Conservation (phyloP, 352 stramenopile species). For the Pythium catenulatum region DNA sequence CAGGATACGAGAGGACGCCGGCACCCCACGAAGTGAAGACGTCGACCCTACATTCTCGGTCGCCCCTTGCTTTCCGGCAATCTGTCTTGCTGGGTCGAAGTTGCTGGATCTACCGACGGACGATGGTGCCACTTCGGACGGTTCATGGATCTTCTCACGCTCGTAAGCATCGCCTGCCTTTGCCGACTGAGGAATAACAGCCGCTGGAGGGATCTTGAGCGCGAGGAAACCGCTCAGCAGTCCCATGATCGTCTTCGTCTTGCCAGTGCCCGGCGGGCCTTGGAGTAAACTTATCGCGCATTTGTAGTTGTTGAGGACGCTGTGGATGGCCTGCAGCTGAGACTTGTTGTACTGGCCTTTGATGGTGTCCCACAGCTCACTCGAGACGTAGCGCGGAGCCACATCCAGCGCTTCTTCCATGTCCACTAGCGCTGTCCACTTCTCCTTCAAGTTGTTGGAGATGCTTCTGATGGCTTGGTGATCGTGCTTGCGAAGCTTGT, state of each 20-base stretch:
- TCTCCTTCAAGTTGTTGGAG: slow-evolving; percentile 80
- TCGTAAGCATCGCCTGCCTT: not conserved
- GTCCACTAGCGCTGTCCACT: slow-evolving; percentile 89
- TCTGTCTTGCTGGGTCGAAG: slow-evolving; percentile 71
- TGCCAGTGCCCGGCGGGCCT: slow-evolving; percentile 96
- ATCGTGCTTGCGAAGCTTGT: slow-evolving; percentile 91
- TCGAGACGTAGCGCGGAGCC: slow-evolving; percentile 78
- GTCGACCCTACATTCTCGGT: slow-evolving; percentile 4
- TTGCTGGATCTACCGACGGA: slow-evolving; percentile 67
- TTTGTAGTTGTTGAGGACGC: slow-evolving; percentile 92
- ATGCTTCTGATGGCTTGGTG: slow-evolving; percentile 71
- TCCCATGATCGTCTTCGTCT: slow-evolving; percentile 96
- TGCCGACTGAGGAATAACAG: slow-evolving; percentile 62
- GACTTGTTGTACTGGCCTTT: slow-evolving; percentile 91
- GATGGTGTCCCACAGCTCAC: slow-evolving; percentile 85
- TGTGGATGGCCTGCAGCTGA: slow-evolving; percentile 93
- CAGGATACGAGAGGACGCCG: slow-evolving; percentile 78
- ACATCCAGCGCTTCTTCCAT: slow-evolving; percentile 78
- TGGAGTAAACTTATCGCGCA: slow-evolving; percentile 94
- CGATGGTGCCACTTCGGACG: not conserved
- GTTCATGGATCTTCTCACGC: not conserved
- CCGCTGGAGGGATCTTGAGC: slow-evolving; percentile 73
- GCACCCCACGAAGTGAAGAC: slow-evolving; percentile 79
- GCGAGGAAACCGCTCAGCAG: slow-evolving; percentile 87
- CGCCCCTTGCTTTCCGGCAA: slow-evolving; percentile 44